Percentiles rank a stretch among this genome's conserved stretches.
Conservation (phyloP, 2,329 filamentous ascomycete species). For the Karstenula rhodostoma region DNA sequence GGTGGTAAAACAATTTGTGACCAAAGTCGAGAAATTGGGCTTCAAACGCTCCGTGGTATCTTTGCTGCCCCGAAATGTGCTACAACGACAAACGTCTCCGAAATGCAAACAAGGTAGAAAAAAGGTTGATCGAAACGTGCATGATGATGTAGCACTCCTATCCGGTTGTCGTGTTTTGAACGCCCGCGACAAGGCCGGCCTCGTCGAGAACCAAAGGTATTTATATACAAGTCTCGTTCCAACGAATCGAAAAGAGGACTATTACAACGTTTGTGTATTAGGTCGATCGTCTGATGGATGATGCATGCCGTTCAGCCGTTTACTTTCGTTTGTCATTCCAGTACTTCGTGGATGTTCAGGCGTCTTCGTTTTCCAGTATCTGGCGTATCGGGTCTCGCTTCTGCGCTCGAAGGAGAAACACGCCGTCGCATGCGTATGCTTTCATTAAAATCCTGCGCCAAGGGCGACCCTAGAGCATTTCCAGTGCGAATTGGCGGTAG, state of each 20-base stretch:
- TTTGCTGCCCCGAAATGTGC: constrained; percentile 4
- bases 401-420: constrained; percentile 38
- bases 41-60: constrained; percentile 15
- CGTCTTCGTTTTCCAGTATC: constrained; percentile 45
- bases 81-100: constrained; percentile 16
- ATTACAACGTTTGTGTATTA: constrained; percentile 12
- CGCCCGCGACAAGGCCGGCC: constrained; percentile 15
- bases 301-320: constrained; percentile 1
- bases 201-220: constrained; percentile 10
- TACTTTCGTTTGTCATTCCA: constrained; percentile 36
- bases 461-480: constrained; percentile 41
- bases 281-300: constrained; percentile 3
- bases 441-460: constrained; percentile 35
- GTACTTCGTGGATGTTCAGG: constrained; percentile 48
- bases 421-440: constrained; percentile 33
- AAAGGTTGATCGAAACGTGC: constrained; percentile 5
- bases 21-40: neutral
- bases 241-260: neutral
- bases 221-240: constrained; percentile 6
- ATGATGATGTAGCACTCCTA: constrained; percentile 13
- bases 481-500: constrained; percentile 48
- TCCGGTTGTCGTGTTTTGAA: neutral
- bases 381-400: constrained; percentile 41
- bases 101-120: constrained; percentile 16
- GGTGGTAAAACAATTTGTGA: constrained; percentile 3